These are phyloP conservation scores for Alternaria alternata DNA, from an alignment of 2,329 filamentous ascomycete species.

Conservation along the genomic window DNA sequence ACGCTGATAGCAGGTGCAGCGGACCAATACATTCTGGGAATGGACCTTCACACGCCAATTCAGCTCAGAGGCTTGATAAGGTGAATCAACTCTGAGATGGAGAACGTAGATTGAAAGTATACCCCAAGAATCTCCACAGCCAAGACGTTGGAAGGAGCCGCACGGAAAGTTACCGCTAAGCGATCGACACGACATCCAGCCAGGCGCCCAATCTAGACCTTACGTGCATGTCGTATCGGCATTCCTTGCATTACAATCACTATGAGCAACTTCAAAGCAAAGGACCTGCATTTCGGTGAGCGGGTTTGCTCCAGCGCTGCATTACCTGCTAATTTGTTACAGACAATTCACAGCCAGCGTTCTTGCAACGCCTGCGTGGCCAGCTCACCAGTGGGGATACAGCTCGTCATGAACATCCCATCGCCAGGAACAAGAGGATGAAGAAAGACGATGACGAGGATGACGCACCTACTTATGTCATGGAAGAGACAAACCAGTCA, in stretches of 20 bases:
- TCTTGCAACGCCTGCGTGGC: slow-evolving; percentile 59
- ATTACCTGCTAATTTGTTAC: slow-evolving; percentile 49
- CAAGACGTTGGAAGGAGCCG: slow-evolving; percentile 15
- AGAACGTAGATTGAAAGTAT: not conserved
- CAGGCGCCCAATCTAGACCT: slow-evolving; percentile 14
- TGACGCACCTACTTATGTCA: slow-evolving; percentile 77
- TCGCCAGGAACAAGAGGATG: slow-evolving; percentile 56
- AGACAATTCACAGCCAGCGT: slow-evolving; percentile 61
- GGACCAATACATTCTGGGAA: slow-evolving; percentile 15
- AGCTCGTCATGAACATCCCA: slow-evolving; percentile 55
- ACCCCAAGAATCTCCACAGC: not conserved
- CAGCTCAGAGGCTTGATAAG: not conserved
- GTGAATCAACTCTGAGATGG: not conserved
- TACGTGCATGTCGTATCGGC: slow-evolving; percentile 2
- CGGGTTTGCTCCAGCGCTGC: not conserved
- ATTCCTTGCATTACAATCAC: slow-evolving; percentile 12
- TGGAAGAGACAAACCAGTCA: slow-evolving; percentile 74
- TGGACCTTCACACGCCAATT: not conserved
- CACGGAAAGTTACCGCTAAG: slow-evolving; percentile 20
- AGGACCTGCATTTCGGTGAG: slow-evolving; percentile 72
- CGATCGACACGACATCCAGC: slow-evolving; percentile 18
- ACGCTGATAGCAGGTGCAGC: slow-evolving; percentile 18
- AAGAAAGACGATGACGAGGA: slow-evolving; percentile 73
- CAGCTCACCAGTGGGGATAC: slow-evolving; percentile 62
- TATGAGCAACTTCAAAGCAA: slow-evolving; percentile 67